These are phyloP conservation scores for Podaxis sp. DNA, from an alignment of 768 basidiomycete species.

Conservation along the genomic window DNA sequence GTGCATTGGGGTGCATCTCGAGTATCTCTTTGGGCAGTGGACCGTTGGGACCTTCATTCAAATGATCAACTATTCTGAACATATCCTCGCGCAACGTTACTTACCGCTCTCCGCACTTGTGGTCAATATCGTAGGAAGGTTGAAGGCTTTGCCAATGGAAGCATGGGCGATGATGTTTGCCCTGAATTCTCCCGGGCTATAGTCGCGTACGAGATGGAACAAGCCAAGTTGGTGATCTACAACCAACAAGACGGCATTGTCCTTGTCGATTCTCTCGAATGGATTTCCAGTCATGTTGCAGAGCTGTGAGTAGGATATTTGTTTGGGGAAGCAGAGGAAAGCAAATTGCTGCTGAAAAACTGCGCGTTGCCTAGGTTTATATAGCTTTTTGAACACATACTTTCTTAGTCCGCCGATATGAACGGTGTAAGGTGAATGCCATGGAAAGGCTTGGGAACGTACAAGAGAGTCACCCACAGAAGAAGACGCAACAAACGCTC, in stretches of 20 bases:
- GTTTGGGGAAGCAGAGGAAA: neutral
- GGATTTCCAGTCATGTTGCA: neutral
- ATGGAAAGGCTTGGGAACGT: neutral
- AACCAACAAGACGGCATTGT: slow-evolving; percentile 41
- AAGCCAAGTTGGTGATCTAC: slow-evolving; percentile 52
- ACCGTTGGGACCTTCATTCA: slow-evolving; percentile 43
- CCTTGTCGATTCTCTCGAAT: slow-evolving; percentile 39
- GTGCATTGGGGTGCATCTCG: slow-evolving; percentile 44
- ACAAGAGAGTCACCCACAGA: neutral
- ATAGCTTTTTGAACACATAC: neutral
- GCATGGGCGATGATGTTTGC: slow-evolving; percentile 50
- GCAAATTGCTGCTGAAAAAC: neutral
- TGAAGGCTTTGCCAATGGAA: slow-evolving; percentile 42
- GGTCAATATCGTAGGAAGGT: slow-evolving; percentile 45
- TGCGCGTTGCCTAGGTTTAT: neutral
- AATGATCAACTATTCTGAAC: neutral
- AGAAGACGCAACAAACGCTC: neutral
- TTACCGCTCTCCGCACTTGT: slow-evolving; percentile 44
- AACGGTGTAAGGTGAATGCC: neutral
- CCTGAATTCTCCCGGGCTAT: slow-evolving; percentile 35
- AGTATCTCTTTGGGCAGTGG: slow-evolving; percentile 45
- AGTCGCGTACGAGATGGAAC: slow-evolving; percentile 45
- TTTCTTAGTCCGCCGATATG: neutral
- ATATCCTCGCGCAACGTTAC: neutral
- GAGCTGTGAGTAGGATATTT: neutral